Evolutionary conservation across 1,284 basidiomycete species (phyloP), one percentile per base, ranked within the genome.

Genomic region (Irpex sp.): DNA sequence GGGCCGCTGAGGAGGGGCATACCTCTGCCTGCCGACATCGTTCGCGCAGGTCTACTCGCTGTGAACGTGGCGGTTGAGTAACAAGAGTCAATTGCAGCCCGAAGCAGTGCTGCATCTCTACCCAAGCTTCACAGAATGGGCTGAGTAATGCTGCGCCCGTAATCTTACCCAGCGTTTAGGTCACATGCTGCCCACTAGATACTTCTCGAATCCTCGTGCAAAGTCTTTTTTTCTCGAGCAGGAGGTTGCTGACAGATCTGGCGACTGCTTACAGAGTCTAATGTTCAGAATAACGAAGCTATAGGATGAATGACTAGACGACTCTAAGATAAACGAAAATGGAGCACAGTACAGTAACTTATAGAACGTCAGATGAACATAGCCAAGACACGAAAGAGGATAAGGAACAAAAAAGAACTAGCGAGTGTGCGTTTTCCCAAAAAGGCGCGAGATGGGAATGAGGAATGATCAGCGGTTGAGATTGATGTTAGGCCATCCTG

Each of bases 1-100:
- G 81, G 85, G 0, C 89, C 88, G 67, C 89, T 92, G 56, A 92
- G 81, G 2, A 92, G 76, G 0, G 90, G 90, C 62, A 92, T 75
- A 44, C 90, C 90, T 59, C 73, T 65, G 9, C 54, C 31, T 34
- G 54, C 21, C 54, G 54, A 56, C 54, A 56, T 56, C 34, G 54
- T 36, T 56, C 15, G 17, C 54, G 49, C 21, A 19, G 49, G 49
- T 52, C 54, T 37, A 36, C 54, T 34, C 9, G 15, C 54, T 36
- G 26, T 26, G 21, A 21, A 56, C 21, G 19, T 56, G 54, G 54
- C n/a, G 31, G 54, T 56, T 19, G 49, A 52, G 49, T 26, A 15
- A 17, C 11, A 52, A 52, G 49, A 52, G 17, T 26, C 26, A 52
- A 52, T 44, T 44, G 15, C 15, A 44, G 40, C 11, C 40, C 40